phyloP scores from a whole-genome alignment of 331 rosid species.

The Spiraea crenata region DNA sequence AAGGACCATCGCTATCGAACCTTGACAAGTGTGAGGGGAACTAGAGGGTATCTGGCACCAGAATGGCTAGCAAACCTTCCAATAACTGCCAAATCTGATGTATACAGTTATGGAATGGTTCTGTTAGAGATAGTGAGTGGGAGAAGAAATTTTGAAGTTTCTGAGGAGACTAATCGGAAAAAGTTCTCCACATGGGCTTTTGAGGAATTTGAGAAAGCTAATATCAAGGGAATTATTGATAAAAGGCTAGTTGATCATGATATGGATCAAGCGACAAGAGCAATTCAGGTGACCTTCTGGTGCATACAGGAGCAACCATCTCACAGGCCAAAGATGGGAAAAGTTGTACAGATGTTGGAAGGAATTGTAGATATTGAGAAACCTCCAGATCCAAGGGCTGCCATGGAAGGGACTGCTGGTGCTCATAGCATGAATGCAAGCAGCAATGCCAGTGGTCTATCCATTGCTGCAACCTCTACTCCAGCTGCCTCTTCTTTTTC shows the following conservation, averaged over 20 bases:
- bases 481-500: slow-evolving; percentile 48
- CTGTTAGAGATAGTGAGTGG: slow-evolving; percentile 83
- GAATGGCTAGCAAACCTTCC: slow-evolving; percentile 96
- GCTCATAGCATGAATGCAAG: slow-evolving; percentile 46
- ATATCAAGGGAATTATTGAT: slow-evolving; percentile 59
- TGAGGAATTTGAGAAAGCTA: slow-evolving; percentile 76
- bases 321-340: slow-evolving; percentile 83
- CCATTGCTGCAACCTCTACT: slow-evolving; percentile 38
- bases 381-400: slow-evolving; percentile 58
- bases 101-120: slow-evolving; percentile 90
- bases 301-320: slow-evolving; percentile 96
- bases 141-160: slow-evolving; percentile 70
- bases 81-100: slow-evolving; percentile 78
- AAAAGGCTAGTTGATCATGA: slow-evolving; percentile 53
- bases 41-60: slow-evolving; percentile 86
- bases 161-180: slow-evolving; percentile 63
- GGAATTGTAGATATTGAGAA: slow-evolving; percentile 63
- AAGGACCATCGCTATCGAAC: slow-evolving; percentile 83
- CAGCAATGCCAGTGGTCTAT: slow-evolving; percentile 48
- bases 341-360: slow-evolving; percentile 86
- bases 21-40: slow-evolving; percentile 78
- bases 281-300: slow-evolving; percentile 80
- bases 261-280: slow-evolving; percentile 64
- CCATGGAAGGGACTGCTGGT: slow-evolving; percentile 34
- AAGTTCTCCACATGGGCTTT: slow-evolving; percentile 79